Evolutionary conservation across 2,329 filamentous ascomycete genomes (phyloP).

Genomic region (Dryadomyces quercivorus): DNA sequence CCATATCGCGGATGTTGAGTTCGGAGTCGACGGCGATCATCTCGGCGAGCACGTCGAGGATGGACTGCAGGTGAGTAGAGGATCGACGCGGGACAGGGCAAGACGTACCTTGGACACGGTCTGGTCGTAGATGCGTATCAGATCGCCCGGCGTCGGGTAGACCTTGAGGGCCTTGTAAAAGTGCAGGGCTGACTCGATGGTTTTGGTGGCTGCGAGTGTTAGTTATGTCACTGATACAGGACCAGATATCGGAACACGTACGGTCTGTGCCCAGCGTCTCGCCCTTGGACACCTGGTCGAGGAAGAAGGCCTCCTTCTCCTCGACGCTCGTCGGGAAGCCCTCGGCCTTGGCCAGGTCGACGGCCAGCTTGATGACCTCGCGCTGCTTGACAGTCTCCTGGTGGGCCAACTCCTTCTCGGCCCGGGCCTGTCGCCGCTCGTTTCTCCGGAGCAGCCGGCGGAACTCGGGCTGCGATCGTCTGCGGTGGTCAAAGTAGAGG

Average conservation of each 20-base stretch:
- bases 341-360: constrained; percentile 76
- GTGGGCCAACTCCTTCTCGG: constrained; percentile 60
- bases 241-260: constrained; percentile 29
- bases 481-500: constrained; percentile 56
- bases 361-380: constrained; percentile 59
- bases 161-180: constrained; percentile 99
- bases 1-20: constrained; percentile 10
- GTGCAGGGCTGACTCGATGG: constrained; percentile 75
- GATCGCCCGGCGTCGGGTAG: constrained; percentile 82
- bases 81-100: background rate
- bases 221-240: background rate
- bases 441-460: constrained; percentile 59
- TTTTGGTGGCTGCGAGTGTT: constrained; percentile 42
- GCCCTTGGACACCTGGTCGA: constrained; percentile 84
- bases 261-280: constrained; percentile 75
- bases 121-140: constrained; percentile 97
- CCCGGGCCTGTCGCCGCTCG: constrained; percentile 59
- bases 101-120: constrained; percentile 76
- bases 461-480: constrained; percentile 53
- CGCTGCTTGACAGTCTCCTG: constrained; percentile 54
- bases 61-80: constrained; percentile 41
- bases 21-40: constrained; percentile 51
- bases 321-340: constrained; percentile 85
- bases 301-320: constrained; percentile 92
- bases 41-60: constrained; percentile 90